Base-by-base conservation (phyloP, 768 basidiomycete genomes). In the Neoboletus brunneissimus region DNA sequence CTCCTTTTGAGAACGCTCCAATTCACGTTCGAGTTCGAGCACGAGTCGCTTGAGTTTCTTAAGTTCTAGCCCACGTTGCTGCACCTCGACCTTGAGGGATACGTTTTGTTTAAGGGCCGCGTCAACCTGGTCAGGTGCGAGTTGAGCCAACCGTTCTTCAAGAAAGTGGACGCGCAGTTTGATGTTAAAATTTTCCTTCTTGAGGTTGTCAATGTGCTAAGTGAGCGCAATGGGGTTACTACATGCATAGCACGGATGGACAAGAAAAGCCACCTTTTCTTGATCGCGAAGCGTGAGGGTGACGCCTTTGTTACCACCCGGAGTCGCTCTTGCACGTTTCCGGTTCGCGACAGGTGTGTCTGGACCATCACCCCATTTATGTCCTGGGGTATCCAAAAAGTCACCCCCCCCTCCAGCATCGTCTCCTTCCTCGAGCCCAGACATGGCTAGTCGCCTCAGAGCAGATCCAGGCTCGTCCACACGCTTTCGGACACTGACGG, bases 181-280 rank as follows among this genome's bases (percentile, higher is more conserved):
- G 69, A 99, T 87, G 66, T 88, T 89, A 72, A 98, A 98, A 78
- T 96, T 96, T 71, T 98, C 95, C 71, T 95, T 97, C 77, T 96
- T 94, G 66, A 94, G 83, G 59, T 86, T 86, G 74, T 98, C 94
- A 67, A 97, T 92, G 71, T 95, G 91, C 95, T 98, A 66, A n/a
- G 27, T 11, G 40, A 31, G 38, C 9, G 8, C 0, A 31, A 18
- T 7, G 29, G 25, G 10, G 18, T 51, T 10, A 46, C 13, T 47
- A 38, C 22, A 37, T 11, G 43, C 8, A 25, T 8, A 23, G 25
- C 25, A 50, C 13, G 41, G 11, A 54, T 15, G 31, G 44, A 54
- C 9, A 52, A 40, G 55, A 27, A 45, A 37, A 25, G 3, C 62
- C 54, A 92, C 96, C 82, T 98, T 96, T 75, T 98, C 95, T 72